Conservation (phyloP, 139 green algal genomes). For the Auxenochlorella pyrenoidosa region DNA sequence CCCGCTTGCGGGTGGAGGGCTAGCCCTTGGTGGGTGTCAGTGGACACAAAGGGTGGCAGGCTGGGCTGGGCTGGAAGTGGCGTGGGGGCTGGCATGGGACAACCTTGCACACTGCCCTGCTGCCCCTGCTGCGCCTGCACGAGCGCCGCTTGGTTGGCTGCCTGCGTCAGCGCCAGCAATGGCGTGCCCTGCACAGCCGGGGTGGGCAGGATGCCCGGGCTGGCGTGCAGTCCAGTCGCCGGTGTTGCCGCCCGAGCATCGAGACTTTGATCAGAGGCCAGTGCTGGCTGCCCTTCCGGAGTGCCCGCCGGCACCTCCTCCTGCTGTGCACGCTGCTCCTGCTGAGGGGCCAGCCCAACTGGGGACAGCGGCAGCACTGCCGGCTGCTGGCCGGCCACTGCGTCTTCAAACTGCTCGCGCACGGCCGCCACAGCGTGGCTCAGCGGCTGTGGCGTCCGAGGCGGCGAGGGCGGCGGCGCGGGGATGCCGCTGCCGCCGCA, state of each 20-base stretch:
- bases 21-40: too few relatives aligned
- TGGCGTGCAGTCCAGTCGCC: background rate
- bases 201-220: background rate
- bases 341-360: background rate
- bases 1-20: too few relatives aligned
- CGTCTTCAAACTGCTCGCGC: conserved; percentile 24
- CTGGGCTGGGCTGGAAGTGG: background rate
- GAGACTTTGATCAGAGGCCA: background rate
- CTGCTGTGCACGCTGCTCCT: background rate
- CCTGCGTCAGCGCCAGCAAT: conserved; percentile 24
- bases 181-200: background rate
- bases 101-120: background rate
- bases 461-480: conserved; percentile 59
- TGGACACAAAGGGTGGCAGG: background rate
- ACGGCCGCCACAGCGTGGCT: conserved; percentile 23
- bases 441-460: conserved; percentile 50
- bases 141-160: background rate
- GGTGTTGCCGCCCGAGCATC: background rate
- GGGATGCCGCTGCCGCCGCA: conserved; percentile 54
- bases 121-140: background rate
- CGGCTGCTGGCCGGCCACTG: background rate
- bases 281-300: background rate
- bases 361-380: background rate
- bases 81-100: too few relatives aligned
- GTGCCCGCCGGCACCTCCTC: background rate